Evolutionary conservation across 257 asterid genomes (phyloP), one percentile per base, ranked within the genome.

Genomic region (Solanum paucissectum): DNA sequence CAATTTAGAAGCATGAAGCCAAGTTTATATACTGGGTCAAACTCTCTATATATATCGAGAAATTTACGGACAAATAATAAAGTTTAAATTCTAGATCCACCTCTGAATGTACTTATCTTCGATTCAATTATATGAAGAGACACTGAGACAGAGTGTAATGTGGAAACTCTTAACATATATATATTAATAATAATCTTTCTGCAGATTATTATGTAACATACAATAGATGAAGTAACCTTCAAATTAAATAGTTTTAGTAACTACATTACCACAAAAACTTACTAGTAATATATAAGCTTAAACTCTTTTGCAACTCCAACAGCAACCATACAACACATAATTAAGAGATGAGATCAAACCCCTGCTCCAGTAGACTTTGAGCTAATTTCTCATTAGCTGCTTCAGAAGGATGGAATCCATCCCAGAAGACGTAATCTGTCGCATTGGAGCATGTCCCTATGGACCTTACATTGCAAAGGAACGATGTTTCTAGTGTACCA

Each of bases 361-460:
- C 98, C 79, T 95, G 96, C 60, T 68, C 93, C 14, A 94, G 91
- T 44, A 95, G 91, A 92, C 88, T 90, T 84, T 93, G 93, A 4
- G 98, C 98, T 91, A 95, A 71, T 69, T 92, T 91, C 79, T 95
- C 93, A 91, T 95, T 94, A 83, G 98, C 95, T 25, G 93, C 87
- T 89, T 91, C 92, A 25, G 96, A 89, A 6, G 98, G 98, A 88
- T 96, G 98, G 87, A 94, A 94, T 29, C 98, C 98, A 69, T 95
- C 98, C 96, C 95, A 96, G 84, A 94, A 95, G 49, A 96, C 95
- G 37, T 92, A 96, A n/a, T 88, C 55, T 64, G 98, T 91, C 6
- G 98, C 98, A 85, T 95, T 95, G 32, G 94, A 90, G 89, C 99
- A 96, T 79, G 98, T 96, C 87, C 98, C 98, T 1, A 93, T 7